phyloP scores from a whole-genome alignment of 306 rosid genomes.

The Vigna nakashimae region DNA sequence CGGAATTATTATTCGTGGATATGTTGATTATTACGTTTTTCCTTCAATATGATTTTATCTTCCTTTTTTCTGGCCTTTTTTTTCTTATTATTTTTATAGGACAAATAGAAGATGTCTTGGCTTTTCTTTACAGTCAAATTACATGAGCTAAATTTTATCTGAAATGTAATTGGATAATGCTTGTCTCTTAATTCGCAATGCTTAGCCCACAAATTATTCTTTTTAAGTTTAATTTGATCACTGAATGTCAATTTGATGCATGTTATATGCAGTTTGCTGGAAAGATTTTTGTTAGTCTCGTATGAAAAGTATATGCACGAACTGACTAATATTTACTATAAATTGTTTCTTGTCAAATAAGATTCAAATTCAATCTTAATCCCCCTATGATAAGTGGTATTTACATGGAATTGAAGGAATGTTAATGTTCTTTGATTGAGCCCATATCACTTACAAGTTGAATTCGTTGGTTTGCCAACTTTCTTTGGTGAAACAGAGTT shows the following conservation, averaged over 20 bases:
- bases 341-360: conserved; percentile 24
- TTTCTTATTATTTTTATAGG: background rate
- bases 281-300: conserved; percentile 31
- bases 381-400: background rate
- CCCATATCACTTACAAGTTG: conserved; percentile 1
- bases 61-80: background rate
- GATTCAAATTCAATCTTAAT: conserved; percentile 13
- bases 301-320: conserved; percentile 24
- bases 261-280: background rate
- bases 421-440: conserved; percentile 28
- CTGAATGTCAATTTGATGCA: conserved; percentile 19
- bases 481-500: conserved; percentile 62
- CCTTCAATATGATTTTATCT: conserved; percentile 23
- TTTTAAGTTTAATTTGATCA: conserved; percentile 1
- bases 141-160: conserved; percentile 34
- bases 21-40: conserved; percentile 5
- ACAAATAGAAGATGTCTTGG: background rate
- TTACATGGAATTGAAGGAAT: conserved; percentile 11
- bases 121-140: conserved; percentile 25
- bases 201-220: conserved; percentile 18
- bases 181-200: conserved; percentile 2
- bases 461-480: conserved; percentile 5
- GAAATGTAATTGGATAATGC: conserved; percentile 22
- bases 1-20: conserved; percentile 18
- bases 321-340: background rate